A percentile compares a stretch with the other conserved stretches of the same genome.
These are phyloP conservation scores for Aspergillus japonicus DNA, from an alignment of 2,329 filamentous ascomycete species.

Conservation along the genomic window DNA sequence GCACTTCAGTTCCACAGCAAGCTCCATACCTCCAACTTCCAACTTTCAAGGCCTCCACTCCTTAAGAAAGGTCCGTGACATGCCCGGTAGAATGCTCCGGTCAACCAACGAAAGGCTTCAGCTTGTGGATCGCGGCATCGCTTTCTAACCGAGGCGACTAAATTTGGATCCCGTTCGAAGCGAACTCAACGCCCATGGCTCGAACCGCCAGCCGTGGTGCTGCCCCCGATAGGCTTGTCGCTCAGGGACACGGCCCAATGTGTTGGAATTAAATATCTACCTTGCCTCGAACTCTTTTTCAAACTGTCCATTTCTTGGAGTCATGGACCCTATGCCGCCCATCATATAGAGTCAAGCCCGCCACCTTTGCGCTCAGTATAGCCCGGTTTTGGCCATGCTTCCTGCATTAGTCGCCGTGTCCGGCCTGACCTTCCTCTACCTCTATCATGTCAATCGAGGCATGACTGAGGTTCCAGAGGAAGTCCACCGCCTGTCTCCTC, in stretches of 20 bases:
- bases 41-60: background rate
- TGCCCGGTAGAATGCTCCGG: background rate
- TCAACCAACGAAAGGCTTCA: background rate
- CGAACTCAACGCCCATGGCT: conserved; percentile 1
- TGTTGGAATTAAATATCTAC: background rate
- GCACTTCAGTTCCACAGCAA: background rate
- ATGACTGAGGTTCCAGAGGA: conserved; percentile 30
- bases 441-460: conserved; percentile 31
- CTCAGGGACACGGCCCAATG: background rate
- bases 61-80: background rate
- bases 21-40: background rate
- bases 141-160: conserved; percentile 16
- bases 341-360: background rate
- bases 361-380: background rate
- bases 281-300: background rate
- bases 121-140: background rate
- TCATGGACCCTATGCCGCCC: background rate
- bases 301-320: background rate
- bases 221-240: background rate
- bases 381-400: conserved; percentile 9
- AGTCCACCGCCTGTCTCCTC: conserved; percentile 25
- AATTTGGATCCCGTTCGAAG: conserved; percentile 8
- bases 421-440: conserved; percentile 24
- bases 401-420: conserved; percentile 17
- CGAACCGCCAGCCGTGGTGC: background rate